Evolutionary conservation across 495 filamentous ascomycete genomes (phyloP), one percentile per base, ranked within the genome.

Genomic region (Podospora pseudoanserina): DNA sequence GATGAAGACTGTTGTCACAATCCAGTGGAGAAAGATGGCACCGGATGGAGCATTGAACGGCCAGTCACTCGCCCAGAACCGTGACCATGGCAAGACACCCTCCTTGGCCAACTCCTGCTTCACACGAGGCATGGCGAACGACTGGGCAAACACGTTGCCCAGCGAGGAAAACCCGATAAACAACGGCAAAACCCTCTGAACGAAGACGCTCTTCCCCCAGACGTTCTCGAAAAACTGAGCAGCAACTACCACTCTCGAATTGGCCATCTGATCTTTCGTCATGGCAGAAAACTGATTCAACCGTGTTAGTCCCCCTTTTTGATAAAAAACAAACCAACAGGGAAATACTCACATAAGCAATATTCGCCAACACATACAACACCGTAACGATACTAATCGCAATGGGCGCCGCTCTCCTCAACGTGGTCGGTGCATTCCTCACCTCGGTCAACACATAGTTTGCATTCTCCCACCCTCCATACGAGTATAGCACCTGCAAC

Each of bases 161-260:
- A 89, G 83, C 5, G 86, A 83, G 53, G 86, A 88, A n/a, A 90
- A 71, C 2, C 85, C 86, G 58, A 90, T 86, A 63, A 90, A 88
- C 59, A 87, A 82, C 6, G 86, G 85, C 71, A 90, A 80, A n/a
- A 82, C 87, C 54, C 80, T 81, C 64, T 34, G 66, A 19, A 70
- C 67, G 63, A 77, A 76, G 77, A 79, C 7, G 60, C 75, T 16
- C 77, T 82, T 5, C 67, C 76, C 53, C 88, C 86, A 73, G 64
- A 77, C 85, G 63, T 90, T 88, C 32, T 82, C 72, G 72, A 90
- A 89, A 75, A 90, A 88, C 2, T 79, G 70, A 0, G 86, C 86
- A 0, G 87, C 87, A 18, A 89, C 79, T 3, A 86, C 81, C n/a
- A 82, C 79, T 2, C 79, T 82, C 0, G 84, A 84, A 16, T 78